Evolutionary conservation across 768 basidiomycete species (phyloP).

Genomic region (Rhizopogon salebrosus): DNA sequence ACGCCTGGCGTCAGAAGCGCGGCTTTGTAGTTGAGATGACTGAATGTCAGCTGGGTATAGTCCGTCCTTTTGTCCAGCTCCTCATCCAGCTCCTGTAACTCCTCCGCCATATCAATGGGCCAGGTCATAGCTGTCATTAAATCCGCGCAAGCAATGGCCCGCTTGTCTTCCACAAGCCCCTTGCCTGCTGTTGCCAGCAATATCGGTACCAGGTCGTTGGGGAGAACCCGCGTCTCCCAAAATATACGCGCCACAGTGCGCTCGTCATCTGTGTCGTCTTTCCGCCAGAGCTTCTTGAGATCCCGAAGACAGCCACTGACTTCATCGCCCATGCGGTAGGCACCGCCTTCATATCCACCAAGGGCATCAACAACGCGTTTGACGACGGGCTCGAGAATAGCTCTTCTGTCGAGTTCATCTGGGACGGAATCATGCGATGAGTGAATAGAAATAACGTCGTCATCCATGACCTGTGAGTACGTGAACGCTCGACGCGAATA

Average conservation of each 20-base stretch:
- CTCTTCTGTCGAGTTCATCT: constrained; percentile 37
- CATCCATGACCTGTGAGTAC: constrained; percentile 15
- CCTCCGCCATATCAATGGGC: constrained; percentile 95
- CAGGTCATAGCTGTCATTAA: constrained; percentile 97
- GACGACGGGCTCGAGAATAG: constrained; percentile 62
- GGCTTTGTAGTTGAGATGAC: constrained; percentile 88
- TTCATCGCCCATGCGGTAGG: constrained; percentile 77
- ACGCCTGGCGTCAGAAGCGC: constrained; percentile 59
- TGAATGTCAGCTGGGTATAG: constrained; percentile 76
- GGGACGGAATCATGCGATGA: constrained; percentile 20
- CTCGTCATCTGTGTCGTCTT: constrained; percentile 96
- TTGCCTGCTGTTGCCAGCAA: constrained; percentile 76
- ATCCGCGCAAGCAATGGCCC: constrained; percentile 80
- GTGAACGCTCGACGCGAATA: background rate
- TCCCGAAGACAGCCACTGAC: constrained; percentile 85
- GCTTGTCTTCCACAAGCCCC: constrained; percentile 73
- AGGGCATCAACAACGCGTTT: constrained; percentile 75
- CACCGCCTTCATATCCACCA: constrained; percentile 64
- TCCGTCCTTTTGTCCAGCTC: constrained; percentile 78
- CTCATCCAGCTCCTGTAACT: constrained; percentile 86
- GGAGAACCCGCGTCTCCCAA: constrained; percentile 79
- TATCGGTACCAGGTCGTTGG: constrained; percentile 85
- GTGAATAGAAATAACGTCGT: constrained; percentile 31
- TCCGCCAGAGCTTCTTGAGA: constrained; percentile 91
- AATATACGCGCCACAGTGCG: constrained; percentile 92